phyloP scores from a whole-genome alignment of 2,329 filamentous ascomycete genomes.

The Esteya vermicola region DNA sequence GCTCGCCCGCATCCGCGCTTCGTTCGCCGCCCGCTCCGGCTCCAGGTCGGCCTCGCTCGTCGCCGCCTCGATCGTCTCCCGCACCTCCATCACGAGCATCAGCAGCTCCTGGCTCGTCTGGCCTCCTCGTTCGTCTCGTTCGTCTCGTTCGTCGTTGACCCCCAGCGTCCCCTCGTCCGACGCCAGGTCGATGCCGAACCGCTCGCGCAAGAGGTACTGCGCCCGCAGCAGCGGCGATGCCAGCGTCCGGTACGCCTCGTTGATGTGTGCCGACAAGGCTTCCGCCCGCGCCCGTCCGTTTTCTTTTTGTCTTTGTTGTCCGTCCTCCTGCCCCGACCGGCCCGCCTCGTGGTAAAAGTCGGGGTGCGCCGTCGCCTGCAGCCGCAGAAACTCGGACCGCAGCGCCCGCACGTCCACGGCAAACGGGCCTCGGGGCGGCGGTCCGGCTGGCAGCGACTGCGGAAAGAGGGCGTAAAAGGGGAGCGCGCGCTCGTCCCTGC shows the following conservation, averaged over 20 bases:
- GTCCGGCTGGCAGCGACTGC: slow-evolving; percentile 56
- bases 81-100: slow-evolving; percentile 65
- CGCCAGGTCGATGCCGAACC: slow-evolving; percentile 61
- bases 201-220: slow-evolving; percentile 66
- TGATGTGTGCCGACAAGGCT: slow-evolving; percentile 68
- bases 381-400: slow-evolving; percentile 70
- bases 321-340: neutral
- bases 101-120: slow-evolving; percentile 40
- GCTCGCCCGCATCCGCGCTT: slow-evolving; percentile 47
- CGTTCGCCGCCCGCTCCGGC: slow-evolving; percentile 49
- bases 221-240: slow-evolving; percentile 64
- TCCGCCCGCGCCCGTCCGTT: slow-evolving; percentile 41
- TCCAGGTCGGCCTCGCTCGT: slow-evolving; percentile 49
- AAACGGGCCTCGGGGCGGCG: slow-evolving; percentile 68
- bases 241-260: slow-evolving; percentile 83
- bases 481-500: neutral
- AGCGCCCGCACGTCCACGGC: slow-evolving; percentile 54
- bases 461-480: slow-evolving; percentile 79
- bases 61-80: slow-evolving; percentile 62
- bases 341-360: slow-evolving; percentile 40
- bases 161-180: slow-evolving; percentile 63
- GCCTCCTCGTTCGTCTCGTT: neutral
- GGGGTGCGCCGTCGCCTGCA: slow-evolving; percentile 67
- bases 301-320: neutral
- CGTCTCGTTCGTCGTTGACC: slow-evolving; percentile 42